Evolutionary conservation across 2,329 filamentous ascomycete species (phyloP), one percentile per base, ranked within the genome.

Genomic region (Colletotrichum gigasporum): DNA sequence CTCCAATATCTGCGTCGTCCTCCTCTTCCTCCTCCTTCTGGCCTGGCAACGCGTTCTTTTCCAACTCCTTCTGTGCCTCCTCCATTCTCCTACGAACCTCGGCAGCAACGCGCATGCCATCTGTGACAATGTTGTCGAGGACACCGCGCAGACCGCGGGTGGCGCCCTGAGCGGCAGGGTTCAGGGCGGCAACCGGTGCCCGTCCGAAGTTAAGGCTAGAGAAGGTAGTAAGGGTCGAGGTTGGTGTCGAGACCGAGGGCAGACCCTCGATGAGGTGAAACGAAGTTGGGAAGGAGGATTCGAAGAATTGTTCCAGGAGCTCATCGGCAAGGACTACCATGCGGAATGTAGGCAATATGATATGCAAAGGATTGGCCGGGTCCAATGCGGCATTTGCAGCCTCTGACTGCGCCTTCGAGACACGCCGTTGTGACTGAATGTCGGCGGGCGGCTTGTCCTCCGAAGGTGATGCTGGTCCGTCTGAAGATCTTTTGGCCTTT

Each of bases 241-340:
- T 72, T 1, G 76, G 69, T 1, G 73, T 70, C 11, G 74, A 69
- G 4, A 72, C 66, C 5, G 74, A 68, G 4, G 75, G 56, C 2
- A 87, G 72, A 26, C 85, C 85, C 11, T 96, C 91, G 22, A 92
- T 90, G 47, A 97, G 89, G 72, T 92, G 93, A 86, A 99, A 96
- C 1, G 94, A 97, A 53, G 92, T 89, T 0, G 95, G 93, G 79
- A 98, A 97, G 39, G 94, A 96, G 1, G 93, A 92, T 79, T 99
- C 96, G 75, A 99, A 99, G 79, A 99, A 99, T 70, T 96, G 92
- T 73, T 99, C 95, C 5, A 99, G 87, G 1, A 96, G 86, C 76
- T 99, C 96, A 73, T 99, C 96, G 42, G 96, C 96, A 7, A 99
- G 87, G 9, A 99, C 92, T 3, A 99, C 94, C 96, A 99, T 99